Conservation (phyloP, 768 basidiomycete species). For the Harrya chromipes region DNA sequence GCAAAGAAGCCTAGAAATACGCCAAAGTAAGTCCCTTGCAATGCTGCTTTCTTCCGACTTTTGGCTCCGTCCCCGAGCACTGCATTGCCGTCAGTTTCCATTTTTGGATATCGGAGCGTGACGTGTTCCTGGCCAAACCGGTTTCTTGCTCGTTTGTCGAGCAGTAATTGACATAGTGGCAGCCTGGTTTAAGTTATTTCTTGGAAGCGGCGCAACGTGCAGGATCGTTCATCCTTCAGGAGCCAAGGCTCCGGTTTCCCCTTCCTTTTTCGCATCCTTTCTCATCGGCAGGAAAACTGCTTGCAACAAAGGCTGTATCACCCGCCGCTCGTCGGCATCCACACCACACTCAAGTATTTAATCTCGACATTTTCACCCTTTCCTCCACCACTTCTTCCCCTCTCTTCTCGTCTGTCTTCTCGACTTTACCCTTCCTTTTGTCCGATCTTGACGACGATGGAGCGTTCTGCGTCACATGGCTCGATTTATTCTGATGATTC, state of each 20-base stretch:
- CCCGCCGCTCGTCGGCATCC: neutral
- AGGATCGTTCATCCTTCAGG: neutral
- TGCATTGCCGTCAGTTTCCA: constrained; percentile 24
- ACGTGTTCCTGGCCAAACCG: constrained; percentile 19
- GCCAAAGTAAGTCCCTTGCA: constrained; percentile 66
- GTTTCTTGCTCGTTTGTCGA: constrained; percentile 11
- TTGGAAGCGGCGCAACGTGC: constrained; percentile 5
- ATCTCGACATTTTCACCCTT: neutral
- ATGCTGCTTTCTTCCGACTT: constrained; percentile 10
- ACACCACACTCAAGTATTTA: constrained; percentile 18
- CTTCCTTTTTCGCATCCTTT: constrained; percentile 6
- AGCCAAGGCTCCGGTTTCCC: neutral
- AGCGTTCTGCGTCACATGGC: constrained; percentile 16
- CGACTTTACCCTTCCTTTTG: neutral
- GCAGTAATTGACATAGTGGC: constrained; percentile 10
- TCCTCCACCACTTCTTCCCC: neutral
- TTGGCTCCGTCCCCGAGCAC: constrained; percentile 15
- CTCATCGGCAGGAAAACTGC: constrained; percentile 12
- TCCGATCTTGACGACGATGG: constrained; percentile 6
- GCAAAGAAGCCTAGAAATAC: constrained; percentile 74
- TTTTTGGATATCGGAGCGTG: constrained; percentile 24
- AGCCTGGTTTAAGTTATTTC: constrained; percentile 13
- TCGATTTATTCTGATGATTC: constrained; percentile 24
- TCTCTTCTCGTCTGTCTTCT: neutral
- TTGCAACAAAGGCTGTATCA: constrained; percentile 14